Evolutionary conservation across 805 yeast genomes (phyloP).

Genomic region (Metschnikowia hibisci): DNA sequence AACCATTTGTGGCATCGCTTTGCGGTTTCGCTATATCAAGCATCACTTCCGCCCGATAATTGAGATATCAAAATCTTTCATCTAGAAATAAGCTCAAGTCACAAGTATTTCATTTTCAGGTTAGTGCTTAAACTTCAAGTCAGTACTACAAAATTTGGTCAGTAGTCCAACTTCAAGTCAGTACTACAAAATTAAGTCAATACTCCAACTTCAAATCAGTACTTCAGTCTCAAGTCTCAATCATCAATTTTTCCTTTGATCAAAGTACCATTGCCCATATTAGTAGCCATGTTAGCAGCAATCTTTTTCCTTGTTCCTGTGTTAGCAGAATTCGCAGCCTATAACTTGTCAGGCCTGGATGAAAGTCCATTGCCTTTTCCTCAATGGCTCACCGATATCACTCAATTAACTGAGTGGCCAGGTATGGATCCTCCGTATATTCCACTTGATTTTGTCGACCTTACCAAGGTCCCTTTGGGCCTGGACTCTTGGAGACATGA

Average conservation of each 20-base stretch:
- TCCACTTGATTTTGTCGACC: constrained; percentile 67
- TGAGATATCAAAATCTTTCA: too few relatives aligned
- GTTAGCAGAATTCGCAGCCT: constrained; percentile 6
- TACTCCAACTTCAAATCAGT: too few relatives aligned
- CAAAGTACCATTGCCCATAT: not conserved
- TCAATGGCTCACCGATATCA: constrained; percentile 68
- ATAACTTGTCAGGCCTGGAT: constrained; percentile 10
- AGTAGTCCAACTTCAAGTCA: too few relatives aligned
- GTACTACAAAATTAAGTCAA: too few relatives aligned
- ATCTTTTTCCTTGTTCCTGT: not conserved
- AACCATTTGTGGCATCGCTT: too few relatives aligned
- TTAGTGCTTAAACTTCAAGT: too few relatives aligned
- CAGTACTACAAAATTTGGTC: too few relatives aligned
- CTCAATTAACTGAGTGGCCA: constrained; percentile 81
- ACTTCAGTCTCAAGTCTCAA: not conserved
- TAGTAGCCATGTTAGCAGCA: constrained; percentile 2
- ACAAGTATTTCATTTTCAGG: too few relatives aligned
- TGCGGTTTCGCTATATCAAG: too few relatives aligned
- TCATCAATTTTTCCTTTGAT: not conserved
- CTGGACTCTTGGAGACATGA: constrained; percentile 38
- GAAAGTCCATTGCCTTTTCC: constrained; percentile 55
- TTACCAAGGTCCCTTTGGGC: constrained; percentile 45
- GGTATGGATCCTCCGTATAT: constrained; percentile 84
- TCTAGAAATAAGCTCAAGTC: too few relatives aligned
- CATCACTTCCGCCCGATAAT: too few relatives aligned